These are phyloP conservation scores for Eucalyptus dawsonii DNA, from an alignment of 345 rosid genomes.

Conservation along the genomic window DNA sequence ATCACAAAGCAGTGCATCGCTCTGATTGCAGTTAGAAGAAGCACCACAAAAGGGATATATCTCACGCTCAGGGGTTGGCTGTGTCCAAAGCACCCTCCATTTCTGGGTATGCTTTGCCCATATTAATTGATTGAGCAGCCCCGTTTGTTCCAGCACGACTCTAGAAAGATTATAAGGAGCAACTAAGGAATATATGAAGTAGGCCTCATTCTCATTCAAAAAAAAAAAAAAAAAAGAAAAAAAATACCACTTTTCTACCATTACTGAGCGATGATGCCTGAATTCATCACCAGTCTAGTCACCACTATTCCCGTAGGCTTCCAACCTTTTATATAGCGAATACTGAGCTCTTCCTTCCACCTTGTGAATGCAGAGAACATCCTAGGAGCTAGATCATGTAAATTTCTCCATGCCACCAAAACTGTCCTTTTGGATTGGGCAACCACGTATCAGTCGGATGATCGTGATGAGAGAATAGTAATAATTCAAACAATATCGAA, in stretches of 20 bases:
- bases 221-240: background rate
- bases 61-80: background rate
- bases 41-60: slow-evolving; percentile 10
- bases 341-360: background rate
- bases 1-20: background rate
- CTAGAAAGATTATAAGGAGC: background rate
- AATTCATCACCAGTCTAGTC: background rate
- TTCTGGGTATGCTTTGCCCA: background rate
- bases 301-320: background rate
- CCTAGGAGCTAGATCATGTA: background rate
- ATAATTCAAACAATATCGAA: no score
- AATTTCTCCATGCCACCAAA: background rate
- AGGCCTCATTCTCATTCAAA: background rate
- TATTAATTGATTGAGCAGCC: background rate
- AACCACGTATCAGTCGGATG: background rate
- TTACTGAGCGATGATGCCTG: background rate
- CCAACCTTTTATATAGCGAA: background rate
- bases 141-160: background rate
- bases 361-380: background rate
- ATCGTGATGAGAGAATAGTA: no score
- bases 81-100: slow-evolving; percentile 6
- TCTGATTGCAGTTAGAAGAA: slow-evolving; percentile 1
- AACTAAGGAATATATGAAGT: background rate
- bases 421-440: background rate
- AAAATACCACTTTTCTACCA: background rate